Base-by-base conservation (phyloP, 1,284 basidiomycete genomes). In the Rhodofomes roseus region DNA sequence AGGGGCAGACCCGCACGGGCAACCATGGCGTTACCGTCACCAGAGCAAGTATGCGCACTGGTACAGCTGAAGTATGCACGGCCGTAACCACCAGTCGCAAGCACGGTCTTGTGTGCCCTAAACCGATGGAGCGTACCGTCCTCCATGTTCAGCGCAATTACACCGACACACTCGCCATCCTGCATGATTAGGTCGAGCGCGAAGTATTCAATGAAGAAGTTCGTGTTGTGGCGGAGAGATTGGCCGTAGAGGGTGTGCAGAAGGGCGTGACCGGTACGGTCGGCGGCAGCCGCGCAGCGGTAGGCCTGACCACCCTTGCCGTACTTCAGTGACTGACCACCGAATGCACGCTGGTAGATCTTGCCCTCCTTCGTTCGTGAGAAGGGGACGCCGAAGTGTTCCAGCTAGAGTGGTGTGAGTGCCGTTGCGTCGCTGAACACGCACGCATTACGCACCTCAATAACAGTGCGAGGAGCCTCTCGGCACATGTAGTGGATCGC, bases 161-260 rank as follows among this genome's bases (percentile, higher is more conserved):
- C 96, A 81, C 97, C 97, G 63, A 99, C 96, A 80, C 97, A 99
- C 78, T 98, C 94, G 71, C 96, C 97, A 67, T 93, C 95, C 75
- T 98, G 86, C 97, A 99, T 98, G 76, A 99, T 95, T 62, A 99
- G 81, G 76, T 99, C 96, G 63, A 96, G 86, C 20, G 96, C 97
- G 76, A 99, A 99, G 80, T 96, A 99, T 77, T 99, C 97, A 77
- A 99, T 98, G 82, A 99, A 99, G 80, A 98, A 99, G 79, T 98
- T 97, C 74, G 97, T 99, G 83, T 99, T 92, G 84, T 99, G 97
- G 64, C 95, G 91, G 64, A 99, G 88, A 63, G 97, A 99, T 82
- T 99, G 97, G 69, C 97, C 97, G 73, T 98, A 98, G 61, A 99
- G 92, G 18, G 96, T 97, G 83, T 99, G 97, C 58, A 99, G 87